A percentile compares a stretch with the other conserved stretches of the same genome.
These are phyloP conservation scores for Suillus subaureus DNA, from an alignment of 768 basidiomycete species.

Conservation along the genomic window DNA sequence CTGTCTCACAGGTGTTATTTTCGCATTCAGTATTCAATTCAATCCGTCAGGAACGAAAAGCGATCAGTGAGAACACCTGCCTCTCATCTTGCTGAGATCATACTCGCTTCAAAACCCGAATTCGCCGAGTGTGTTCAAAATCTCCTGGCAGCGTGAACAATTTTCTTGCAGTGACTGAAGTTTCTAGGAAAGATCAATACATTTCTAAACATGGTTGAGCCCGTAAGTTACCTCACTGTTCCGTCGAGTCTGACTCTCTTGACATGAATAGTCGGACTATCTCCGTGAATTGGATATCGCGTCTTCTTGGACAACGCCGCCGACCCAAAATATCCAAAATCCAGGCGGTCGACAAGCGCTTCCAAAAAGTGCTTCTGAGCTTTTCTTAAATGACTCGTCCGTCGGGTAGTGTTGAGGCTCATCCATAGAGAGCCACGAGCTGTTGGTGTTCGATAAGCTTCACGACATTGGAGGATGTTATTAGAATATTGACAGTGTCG, in stretches of 20 bases:
- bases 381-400: neutral
- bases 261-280: conserved; percentile 1
- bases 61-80: neutral
- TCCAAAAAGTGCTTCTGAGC: neutral
- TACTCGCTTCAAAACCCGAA: neutral
- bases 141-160: neutral
- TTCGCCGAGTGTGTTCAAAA: neutral
- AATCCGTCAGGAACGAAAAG: neutral
- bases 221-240: neutral
- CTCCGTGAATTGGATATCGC: neutral
- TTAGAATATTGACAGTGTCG: neutral
- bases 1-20: neutral
- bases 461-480: neutral
- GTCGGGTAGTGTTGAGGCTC: neutral
- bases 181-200: neutral
- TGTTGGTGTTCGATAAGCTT: neutral
- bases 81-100: neutral
- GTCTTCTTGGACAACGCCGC: neutral
- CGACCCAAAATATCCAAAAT: neutral
- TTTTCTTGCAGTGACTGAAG: neutral
- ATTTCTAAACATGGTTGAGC: neutral
- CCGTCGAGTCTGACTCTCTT: neutral
- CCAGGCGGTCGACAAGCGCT: neutral
- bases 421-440: neutral
- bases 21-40: neutral